Evolutionary conservation across 768 basidiomycete genomes (phyloP).

Genomic region (Boletellus ananas): DNA sequence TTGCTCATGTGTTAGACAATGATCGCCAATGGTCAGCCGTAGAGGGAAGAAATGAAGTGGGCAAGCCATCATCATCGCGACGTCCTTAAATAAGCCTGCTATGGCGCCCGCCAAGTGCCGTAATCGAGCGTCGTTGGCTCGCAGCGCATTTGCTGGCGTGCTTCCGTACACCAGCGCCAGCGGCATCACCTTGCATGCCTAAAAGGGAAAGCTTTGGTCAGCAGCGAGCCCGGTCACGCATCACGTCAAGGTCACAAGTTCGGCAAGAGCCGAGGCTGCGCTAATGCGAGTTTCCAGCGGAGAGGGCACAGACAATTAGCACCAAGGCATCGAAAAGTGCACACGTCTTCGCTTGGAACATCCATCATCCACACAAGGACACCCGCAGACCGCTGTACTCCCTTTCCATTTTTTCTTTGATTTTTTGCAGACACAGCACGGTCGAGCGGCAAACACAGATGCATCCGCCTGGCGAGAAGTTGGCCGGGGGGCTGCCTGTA

Average conservation of each 20-base stretch:
- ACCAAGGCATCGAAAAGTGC: constrained; percentile 21
- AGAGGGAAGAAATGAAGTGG: neutral
- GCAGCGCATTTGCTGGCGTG: neutral
- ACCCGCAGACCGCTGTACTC: constrained; percentile 1
- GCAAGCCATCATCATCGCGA: neutral
- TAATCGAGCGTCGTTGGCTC: constrained; percentile 11
- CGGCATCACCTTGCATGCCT: constrained; percentile 16
- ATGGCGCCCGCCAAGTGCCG: constrained; percentile 14
- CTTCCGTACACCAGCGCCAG: neutral
- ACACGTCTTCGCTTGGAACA: constrained; percentile 32
- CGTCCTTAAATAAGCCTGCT: constrained; percentile 15
- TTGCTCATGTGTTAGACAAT: constrained; percentile 20
- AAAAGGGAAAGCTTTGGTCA: constrained; percentile 21
- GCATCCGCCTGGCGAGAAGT: neutral
- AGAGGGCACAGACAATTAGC: constrained; percentile 16
- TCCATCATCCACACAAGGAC: constrained; percentile 25
- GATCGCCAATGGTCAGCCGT: constrained; percentile 12
- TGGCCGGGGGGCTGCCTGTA: neutral
- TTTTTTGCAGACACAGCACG: neutral
- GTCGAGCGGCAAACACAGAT: neutral
- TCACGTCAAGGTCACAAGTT: constrained; percentile 16
- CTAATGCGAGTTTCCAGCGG: constrained; percentile 22
- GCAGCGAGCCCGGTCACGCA: constrained; percentile 10
- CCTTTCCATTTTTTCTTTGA: constrained; percentile 2
- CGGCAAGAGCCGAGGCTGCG: constrained; percentile 25